Conservation (phyloP, 164 flowering plant species). For the Vitis rupestris region DNA sequence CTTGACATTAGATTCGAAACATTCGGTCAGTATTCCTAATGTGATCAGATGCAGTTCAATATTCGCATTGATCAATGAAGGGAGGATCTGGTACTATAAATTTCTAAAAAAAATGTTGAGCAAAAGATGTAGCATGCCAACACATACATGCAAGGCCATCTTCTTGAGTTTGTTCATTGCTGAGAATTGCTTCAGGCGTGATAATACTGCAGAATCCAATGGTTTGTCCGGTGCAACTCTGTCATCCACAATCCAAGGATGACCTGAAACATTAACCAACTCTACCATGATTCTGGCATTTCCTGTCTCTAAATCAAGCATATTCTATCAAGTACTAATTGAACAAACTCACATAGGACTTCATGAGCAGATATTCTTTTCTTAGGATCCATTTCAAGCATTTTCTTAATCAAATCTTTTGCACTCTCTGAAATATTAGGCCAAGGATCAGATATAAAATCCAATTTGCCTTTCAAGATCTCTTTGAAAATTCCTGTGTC, state of each 20-base stretch:
- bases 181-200: conserved; percentile 78
- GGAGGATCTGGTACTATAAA: too few relatives aligned
- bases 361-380: conserved; percentile 74
- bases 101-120: too few relatives aligned
- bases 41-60: too few relatives aligned
- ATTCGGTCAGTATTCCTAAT: too few relatives aligned
- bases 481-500: conserved; percentile 43
- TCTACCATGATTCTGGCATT: neutral
- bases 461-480: conserved; percentile 78
- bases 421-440: conserved; percentile 86
- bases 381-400: conserved; percentile 81
- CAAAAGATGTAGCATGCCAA: neutral
- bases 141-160: conserved; percentile 85
- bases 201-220: conserved; percentile 79
- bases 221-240: conserved; percentile 80
- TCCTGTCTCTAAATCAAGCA: neutral
- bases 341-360: conserved; percentile 67
- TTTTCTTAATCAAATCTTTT: conserved; percentile 68
- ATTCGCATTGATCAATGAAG: too few relatives aligned
- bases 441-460: conserved; percentile 89
- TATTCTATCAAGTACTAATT: neutral
- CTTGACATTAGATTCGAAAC: too few relatives aligned
- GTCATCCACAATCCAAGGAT: conserved; percentile 92
- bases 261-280: conserved; percentile 46
- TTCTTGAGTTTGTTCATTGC: conserved; percentile 90